These are phyloP conservation scores for Davidsoniella eucalypti DNA, from an alignment of 2,329 filamentous ascomycete species.

Conservation along the genomic window DNA sequence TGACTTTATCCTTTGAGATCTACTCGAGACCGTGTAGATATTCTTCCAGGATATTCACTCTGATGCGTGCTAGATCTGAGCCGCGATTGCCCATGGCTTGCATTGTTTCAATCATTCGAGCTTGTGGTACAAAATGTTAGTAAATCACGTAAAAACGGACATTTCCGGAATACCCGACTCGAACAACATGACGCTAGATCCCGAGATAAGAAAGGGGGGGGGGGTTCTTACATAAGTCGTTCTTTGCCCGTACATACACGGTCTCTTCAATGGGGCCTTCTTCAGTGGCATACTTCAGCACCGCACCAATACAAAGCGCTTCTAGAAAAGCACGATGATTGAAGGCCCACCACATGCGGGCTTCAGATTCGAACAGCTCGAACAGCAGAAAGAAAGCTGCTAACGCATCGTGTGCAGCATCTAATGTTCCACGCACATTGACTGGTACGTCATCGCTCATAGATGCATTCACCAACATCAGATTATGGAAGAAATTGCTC, in stretches of 20 bases:
- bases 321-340: conserved; percentile 69
- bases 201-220: conserved; percentile 11
- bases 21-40: conserved; percentile 23
- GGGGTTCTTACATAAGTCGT: conserved; percentile 40
- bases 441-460: conserved; percentile 47
- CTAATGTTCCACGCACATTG: conserved; percentile 53
- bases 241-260: conserved; percentile 40
- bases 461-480: conserved; percentile 62
- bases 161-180: no score
- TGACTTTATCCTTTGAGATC: not conserved
- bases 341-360: conserved; percentile 71
- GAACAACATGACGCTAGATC: not conserved
- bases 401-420: conserved; percentile 61
- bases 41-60: conserved; percentile 41
- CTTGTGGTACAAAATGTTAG: conserved; percentile 19
- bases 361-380: conserved; percentile 50
- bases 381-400: conserved; percentile 58
- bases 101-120: conserved; percentile 49
- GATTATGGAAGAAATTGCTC: conserved; percentile 70
- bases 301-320: conserved; percentile 49
- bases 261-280: conserved; percentile 31
- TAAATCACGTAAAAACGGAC: not conserved
- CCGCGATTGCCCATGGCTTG: conserved; percentile 37
- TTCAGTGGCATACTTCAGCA: conserved; percentile 34
- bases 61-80: conserved; percentile 41